Percentiles rank a stretch among this genome's conserved stretches.
Conservation (phyloP, 306 rosid genomes). For the Carpinus viminea region DNA sequence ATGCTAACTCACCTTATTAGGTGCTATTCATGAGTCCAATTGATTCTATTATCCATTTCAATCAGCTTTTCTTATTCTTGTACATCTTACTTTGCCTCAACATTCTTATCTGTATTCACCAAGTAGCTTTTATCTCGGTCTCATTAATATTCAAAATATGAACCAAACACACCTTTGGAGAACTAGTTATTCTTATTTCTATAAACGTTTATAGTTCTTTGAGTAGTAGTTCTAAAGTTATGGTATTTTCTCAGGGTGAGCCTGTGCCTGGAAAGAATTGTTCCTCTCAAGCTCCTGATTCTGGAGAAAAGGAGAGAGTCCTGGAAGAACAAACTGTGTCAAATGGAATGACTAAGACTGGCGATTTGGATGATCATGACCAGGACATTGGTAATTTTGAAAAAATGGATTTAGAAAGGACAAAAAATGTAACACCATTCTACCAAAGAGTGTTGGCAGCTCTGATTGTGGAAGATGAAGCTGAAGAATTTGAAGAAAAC, state of each 20-base stretch:
- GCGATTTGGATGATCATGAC: conserved; percentile 40
- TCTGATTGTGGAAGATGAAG: conserved; percentile 64
- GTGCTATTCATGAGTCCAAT: neutral
- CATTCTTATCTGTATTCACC: neutral
- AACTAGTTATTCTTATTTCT: neutral
- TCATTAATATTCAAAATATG: neutral
- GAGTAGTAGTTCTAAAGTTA: conserved; percentile 19
- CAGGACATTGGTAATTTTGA: conserved; percentile 34
- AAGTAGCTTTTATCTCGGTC: neutral
- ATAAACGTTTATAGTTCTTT: neutral
- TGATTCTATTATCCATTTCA: neutral
- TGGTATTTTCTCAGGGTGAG: conserved; percentile 49
- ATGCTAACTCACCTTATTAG: neutral
- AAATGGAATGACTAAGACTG: conserved; percentile 29
- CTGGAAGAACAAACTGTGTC: conserved; percentile 39
- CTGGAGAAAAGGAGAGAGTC: conserved; percentile 42
- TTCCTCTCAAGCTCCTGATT: conserved; percentile 38
- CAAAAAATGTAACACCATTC: conserved; percentile 49
- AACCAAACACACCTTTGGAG: neutral
- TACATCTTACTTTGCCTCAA: too few species aligned
- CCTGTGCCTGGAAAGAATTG: conserved; percentile 33
- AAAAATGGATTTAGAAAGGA: conserved; percentile 41
- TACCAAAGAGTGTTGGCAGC: conserved; percentile 84
- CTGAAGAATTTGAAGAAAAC: conserved; percentile 48
- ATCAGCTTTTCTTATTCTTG: neutral